A percentile compares a stretch with the other conserved stretches of the same genome.
phyloP scores from a whole-genome alignment of 805 yeast genomes.

The Starmera quercuum region DNA sequence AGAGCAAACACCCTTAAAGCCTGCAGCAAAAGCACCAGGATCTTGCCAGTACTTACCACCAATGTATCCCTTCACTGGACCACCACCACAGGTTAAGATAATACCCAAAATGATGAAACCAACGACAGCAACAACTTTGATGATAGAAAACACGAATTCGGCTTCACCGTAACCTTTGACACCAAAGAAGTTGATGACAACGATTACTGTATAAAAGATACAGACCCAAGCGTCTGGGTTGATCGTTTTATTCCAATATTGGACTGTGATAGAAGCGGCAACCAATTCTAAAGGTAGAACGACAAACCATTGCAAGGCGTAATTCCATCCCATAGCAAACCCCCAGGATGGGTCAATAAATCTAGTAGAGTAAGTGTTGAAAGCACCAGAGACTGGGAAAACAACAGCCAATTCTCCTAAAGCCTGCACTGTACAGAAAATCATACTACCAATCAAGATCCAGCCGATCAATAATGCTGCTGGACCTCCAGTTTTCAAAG shows the following conservation, averaged over 20 bases:
- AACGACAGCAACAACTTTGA: constrained; percentile 36
- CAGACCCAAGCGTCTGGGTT: constrained; percentile 43
- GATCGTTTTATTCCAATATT: constrained; percentile 39
- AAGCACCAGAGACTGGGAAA: constrained; percentile 65
- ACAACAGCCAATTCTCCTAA: constrained; percentile 55
- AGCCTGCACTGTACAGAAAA: constrained; percentile 44
- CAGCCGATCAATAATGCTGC: constrained; percentile 53
- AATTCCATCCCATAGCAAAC: constrained; percentile 53
- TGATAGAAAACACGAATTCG: constrained; percentile 39
- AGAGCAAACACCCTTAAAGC: constrained; percentile 41
- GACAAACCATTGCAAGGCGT: constrained; percentile 44
- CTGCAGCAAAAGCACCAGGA: constrained; percentile 60
- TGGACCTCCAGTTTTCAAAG: constrained; percentile 60
- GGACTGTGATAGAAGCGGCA: constrained; percentile 47
- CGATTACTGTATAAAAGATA: constrained; percentile 37
- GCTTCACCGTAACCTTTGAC: constrained; percentile 49
- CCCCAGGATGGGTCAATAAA: constrained; percentile 55
- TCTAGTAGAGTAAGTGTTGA: constrained; percentile 48
- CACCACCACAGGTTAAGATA: constrained; percentile 33
- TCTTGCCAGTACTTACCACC: constrained; percentile 37
- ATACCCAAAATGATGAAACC: constrained; percentile 44
- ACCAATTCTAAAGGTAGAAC: constrained; percentile 43
- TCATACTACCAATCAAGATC: constrained; percentile 39
- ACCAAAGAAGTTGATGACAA: constrained; percentile 42
- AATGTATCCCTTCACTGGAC: constrained; percentile 32